Conservation (phyloP, 306 rosid species). For the Cucurbita maxima region DNA sequence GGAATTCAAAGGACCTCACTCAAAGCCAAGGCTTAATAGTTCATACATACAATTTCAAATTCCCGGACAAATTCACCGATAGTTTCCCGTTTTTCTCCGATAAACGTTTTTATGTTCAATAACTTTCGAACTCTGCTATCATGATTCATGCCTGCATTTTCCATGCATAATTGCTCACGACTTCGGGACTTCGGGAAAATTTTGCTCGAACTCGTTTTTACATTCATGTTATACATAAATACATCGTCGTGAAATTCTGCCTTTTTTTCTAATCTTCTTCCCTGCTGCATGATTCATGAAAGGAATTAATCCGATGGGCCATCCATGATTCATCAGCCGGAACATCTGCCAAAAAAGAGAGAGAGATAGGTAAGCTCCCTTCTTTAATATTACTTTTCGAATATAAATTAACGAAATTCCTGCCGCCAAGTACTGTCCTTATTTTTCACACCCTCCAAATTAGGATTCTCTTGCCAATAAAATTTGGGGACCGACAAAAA, state of each 20-base stretch:
- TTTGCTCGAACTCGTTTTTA: neutral
- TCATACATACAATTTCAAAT: neutral
- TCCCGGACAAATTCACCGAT: neutral
- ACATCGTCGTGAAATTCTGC: neutral
- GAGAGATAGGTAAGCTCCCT: neutral
- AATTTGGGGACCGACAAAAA: too few relatives aligned
- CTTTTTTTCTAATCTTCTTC: neutral
- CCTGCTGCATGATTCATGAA: neutral
- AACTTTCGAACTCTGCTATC: neutral
- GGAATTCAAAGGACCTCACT: neutral
- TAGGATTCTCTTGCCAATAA: neutral
- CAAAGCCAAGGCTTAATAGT: neutral
- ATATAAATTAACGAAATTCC: too few relatives aligned
- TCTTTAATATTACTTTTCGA: neutral
- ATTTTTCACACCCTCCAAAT: neutral
- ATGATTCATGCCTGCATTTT: neutral
- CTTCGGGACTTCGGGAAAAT: neutral
- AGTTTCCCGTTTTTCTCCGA: neutral
- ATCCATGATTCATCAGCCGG: neutral
- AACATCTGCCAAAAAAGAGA: neutral
- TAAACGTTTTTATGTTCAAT: neutral
- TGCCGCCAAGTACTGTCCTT: too few relatives aligned
- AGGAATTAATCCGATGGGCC: neutral
- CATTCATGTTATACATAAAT: neutral
- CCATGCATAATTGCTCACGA: neutral